Conservation (phyloP, 495 filamentous ascomycete genomes). For the Oleoguttula mirabilis region DNA sequence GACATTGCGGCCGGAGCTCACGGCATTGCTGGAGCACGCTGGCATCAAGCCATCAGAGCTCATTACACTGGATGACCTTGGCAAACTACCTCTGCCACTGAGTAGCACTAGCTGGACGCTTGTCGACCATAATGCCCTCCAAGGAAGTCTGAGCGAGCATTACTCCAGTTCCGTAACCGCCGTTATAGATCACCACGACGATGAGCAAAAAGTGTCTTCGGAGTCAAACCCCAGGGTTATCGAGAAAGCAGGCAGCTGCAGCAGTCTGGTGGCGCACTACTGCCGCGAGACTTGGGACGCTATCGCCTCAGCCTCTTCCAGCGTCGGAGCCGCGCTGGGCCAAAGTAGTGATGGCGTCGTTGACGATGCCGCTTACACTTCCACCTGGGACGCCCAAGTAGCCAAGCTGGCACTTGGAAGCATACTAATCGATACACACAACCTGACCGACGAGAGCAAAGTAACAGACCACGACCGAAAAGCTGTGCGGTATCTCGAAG, state of each 20-base stretch:
- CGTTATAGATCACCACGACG: constrained; percentile 87
- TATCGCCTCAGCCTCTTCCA: constrained; percentile 23
- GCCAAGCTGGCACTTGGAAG: constrained; percentile 68
- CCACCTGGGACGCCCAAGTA: constrained; percentile 44
- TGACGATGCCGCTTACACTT: constrained; percentile 25
- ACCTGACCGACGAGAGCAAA: constrained; percentile 57
- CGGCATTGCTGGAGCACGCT: constrained; percentile 34
- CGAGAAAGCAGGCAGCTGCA: constrained; percentile 59
- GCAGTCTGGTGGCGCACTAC: constrained; percentile 59
- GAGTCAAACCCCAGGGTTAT: constrained; percentile 48
- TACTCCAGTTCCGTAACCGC: constrained; percentile 43
- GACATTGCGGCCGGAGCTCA: constrained; percentile 66
- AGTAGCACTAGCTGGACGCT: constrained; percentile 45
- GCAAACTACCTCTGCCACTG: constrained; percentile 27
- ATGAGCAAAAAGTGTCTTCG: constrained; percentile 53
- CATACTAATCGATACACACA: constrained; percentile 73
- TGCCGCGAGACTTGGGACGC: constrained; percentile 46
- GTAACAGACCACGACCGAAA: constrained; percentile 56
- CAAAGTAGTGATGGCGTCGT: constrained; percentile 17
- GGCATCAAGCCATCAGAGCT: constrained; percentile 28
- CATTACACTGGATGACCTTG: constrained; percentile 32
- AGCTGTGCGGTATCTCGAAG: constrained; percentile 54
- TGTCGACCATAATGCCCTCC: constrained; percentile 82
- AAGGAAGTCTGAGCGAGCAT: constrained; percentile 38
- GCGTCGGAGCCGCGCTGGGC: constrained; percentile 26